A percentile compares a stretch with the other conserved stretches of the same genome.
These are phyloP conservation scores for Fraxinus sp. DNA, from an alignment of 305 asterid species.

Conservation along the genomic window DNA sequence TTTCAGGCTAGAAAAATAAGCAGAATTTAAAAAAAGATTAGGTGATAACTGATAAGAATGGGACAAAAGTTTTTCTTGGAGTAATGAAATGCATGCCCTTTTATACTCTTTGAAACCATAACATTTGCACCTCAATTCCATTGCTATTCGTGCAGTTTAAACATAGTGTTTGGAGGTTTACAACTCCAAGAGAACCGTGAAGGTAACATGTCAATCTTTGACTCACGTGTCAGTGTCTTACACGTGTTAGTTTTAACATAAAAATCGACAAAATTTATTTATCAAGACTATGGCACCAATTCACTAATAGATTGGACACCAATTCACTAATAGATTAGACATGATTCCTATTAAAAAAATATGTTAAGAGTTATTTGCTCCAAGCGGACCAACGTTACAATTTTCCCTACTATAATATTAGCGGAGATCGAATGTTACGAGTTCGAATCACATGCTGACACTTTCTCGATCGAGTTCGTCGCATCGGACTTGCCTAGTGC, in stretches of 20 bases:
- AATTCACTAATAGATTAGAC: neutral
- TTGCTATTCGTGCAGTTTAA: conserved; percentile 33
- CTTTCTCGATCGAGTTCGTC: no score
- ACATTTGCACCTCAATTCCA: conserved; percentile 13
- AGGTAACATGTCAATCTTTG: conserved; percentile 1
- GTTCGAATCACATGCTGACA: no score
- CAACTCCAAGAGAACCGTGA: conserved; percentile 28
- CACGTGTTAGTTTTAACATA: neutral
- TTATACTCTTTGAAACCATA: conserved; percentile 25
- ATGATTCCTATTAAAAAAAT: neutral
- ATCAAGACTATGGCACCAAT: neutral
- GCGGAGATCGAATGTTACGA: no score
- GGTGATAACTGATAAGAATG: neutral
- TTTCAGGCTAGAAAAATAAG: conserved; percentile 10
- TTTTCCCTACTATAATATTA: neutral
- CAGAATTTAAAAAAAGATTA: conserved; percentile 17
- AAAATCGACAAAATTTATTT: neutral
- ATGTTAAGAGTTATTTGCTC: neutral
- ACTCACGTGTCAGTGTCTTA: neutral
- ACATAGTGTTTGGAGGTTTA: conserved; percentile 34
- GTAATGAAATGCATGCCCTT: conserved; percentile 23
- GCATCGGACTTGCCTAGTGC: no score
- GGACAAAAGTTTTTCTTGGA: conserved; percentile 12
- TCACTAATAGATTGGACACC: no score
- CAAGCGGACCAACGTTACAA: neutral